Conservation (phyloP, 768 basidiomycete genomes). For the Mycena metata region DNA sequence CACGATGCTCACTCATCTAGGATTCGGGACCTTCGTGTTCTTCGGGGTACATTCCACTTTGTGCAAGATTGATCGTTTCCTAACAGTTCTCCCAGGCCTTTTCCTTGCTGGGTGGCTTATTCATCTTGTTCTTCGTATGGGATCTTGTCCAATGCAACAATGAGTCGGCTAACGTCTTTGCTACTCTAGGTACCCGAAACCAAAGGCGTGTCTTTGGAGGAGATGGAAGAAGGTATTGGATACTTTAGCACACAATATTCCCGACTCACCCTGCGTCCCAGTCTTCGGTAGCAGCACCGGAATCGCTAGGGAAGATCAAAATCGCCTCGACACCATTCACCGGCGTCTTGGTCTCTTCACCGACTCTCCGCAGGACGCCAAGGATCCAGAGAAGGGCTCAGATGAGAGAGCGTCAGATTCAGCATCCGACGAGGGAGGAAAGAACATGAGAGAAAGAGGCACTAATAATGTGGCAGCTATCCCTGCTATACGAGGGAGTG, state of each 20-base stretch:
- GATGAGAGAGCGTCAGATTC: constrained; percentile 33
- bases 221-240: constrained; percentile 70
- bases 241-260: neutral
- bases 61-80: constrained; percentile 11
- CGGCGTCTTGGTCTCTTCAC: constrained; percentile 71
- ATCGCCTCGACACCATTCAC: constrained; percentile 63
- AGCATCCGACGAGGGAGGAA: constrained; percentile 7
- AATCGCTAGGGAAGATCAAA: constrained; percentile 68
- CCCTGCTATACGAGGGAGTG: too few relatives aligned
- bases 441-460: too few relatives aligned
- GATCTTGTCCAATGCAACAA: neutral
- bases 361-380: constrained; percentile 37
- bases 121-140: constrained; percentile 75
- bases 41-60: constrained; percentile 65
- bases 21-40: constrained; percentile 82
- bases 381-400: constrained; percentile 34
- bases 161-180: neutral
- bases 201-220: constrained; percentile 76
- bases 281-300: constrained; percentile 74
- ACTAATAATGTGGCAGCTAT: too few relatives aligned
- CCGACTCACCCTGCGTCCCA: neutral
- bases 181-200: constrained; percentile 72
- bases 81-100: constrained; percentile 57
- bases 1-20: constrained; percentile 73
- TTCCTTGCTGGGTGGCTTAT: constrained; percentile 76